Evolutionary conservation across 805 yeast genomes (phyloP), one percentile per base, ranked within the genome.

Genomic region (Hanseniaspora pseudoguilliermondii): DNA sequence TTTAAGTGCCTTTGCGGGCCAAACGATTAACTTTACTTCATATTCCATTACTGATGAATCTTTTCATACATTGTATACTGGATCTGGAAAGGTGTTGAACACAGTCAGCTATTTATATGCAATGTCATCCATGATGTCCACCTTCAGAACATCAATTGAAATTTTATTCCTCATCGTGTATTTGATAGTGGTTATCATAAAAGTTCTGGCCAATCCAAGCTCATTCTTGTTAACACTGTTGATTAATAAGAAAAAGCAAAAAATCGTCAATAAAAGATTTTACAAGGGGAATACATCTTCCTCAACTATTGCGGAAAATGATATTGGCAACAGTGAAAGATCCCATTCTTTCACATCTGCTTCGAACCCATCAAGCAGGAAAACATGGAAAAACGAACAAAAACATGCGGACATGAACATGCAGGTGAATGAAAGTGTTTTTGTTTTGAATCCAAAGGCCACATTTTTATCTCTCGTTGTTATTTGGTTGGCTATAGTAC

Each of bases 371-470:
- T 8, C 34, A 27, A 44, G 25, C 7, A 18, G n/a, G 21, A 27
- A 44, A 10, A 5, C 23, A 8, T 11, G 15, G 11, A 44, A 27
- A 11, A 29, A 2, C 6, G 29, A 18, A 23, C 34, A 15, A 9
- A 44, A 29, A 8, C 47, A 11, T 27, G 36, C 34, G 11, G 36
- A 27, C 10, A 16, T 35, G 13, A 29, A 29, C 23, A 6, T 44
- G 15, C 36, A 27, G 23, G 13, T 20, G 5, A 29, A 27, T 10
- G 44, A 34, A 35, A 34, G 6, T 8, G 18, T 51, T 4, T 2
- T 38, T 6, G 43, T 51, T 5, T 23, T 51, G 27, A 51, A 51
- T 27, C 49, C 55, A 8, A 51, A 51, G 38, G 55, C 55, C n/a
- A 27, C 38, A 1, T 29, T 51, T 23, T 16, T 51, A 15, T 51